Evolutionary conservation across 2,329 filamentous ascomycete genomes (phyloP).

Genomic region (Ambrosiella cleistominuta): DNA sequence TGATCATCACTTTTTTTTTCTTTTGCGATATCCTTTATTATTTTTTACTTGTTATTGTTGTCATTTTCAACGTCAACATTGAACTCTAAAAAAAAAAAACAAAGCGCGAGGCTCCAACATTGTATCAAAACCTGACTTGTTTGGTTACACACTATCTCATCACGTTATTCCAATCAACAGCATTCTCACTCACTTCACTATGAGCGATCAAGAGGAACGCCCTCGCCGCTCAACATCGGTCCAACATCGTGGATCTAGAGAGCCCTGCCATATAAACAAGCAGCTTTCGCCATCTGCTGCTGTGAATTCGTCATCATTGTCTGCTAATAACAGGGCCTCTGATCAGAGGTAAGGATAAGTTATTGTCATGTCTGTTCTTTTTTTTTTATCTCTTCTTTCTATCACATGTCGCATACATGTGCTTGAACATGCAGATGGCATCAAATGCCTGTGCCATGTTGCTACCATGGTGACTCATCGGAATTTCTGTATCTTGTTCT

Average conservation of each 20-base stretch:
- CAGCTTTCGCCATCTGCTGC: not conserved
- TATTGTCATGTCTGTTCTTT: not conserved
- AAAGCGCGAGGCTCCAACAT: not conserved
- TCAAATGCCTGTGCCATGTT: not conserved
- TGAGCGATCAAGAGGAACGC: not conserved
- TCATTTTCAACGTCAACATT: too few species aligned
- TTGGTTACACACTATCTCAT: not conserved
- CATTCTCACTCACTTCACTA: not conserved
- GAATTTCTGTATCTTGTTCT: not conserved
- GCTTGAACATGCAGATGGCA: not conserved
- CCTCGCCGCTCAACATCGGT: not conserved
- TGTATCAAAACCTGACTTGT: not conserved
- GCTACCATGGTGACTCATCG: not conserved
- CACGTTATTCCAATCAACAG: not conserved
- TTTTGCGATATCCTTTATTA: too few species aligned
- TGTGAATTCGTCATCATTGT: not conserved
- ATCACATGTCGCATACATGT: not conserved
- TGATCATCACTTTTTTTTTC: too few species aligned
- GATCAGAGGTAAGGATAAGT: not conserved
- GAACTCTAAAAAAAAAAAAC: too few species aligned
- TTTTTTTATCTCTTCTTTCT: not conserved
- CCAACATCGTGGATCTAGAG: not conserved
- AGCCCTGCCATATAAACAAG: not conserved
- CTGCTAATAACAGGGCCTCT: not conserved
- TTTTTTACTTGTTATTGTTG: too few species aligned